These are phyloP conservation scores for Rhizophlyctis rosea DNA, from an alignment of 192 early-diverging fungal species.

Conservation along the genomic window DNA sequence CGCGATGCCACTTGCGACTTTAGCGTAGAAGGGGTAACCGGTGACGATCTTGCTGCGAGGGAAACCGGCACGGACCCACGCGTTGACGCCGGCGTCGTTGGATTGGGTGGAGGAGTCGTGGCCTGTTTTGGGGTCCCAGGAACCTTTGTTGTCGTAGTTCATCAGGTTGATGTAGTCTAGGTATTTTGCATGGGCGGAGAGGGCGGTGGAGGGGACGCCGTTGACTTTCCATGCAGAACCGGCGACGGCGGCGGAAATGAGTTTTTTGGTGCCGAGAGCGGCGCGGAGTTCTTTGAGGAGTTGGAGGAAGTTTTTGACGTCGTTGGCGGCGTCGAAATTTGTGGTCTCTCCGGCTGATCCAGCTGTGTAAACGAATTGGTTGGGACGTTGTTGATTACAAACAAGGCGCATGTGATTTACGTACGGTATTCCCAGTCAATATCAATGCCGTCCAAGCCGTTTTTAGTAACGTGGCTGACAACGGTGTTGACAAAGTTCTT, in stretches of 20 bases:
- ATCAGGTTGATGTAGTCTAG: constrained; percentile 69
- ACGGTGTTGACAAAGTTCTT: no score
- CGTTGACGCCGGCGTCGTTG: constrained; percentile 36
- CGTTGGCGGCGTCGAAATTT: no score
- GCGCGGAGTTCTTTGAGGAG: constrained; percentile 60
- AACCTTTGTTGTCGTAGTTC: constrained; percentile 65
- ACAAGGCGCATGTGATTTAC: constrained; percentile 58
- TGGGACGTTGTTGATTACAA: no score
- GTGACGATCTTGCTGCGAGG: constrained; percentile 54
- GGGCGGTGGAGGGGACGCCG: constrained; percentile 44
- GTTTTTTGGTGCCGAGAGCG: constrained; percentile 48
- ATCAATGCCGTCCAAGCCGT: constrained; percentile 73
- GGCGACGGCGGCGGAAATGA: constrained; percentile 64
- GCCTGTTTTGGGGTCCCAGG: constrained; percentile 58
- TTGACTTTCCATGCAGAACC: no score
- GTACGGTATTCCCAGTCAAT: constrained; percentile 77
- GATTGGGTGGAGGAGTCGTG: constrained; percentile 38
- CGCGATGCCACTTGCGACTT: no score
- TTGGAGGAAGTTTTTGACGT: constrained; percentile 57
- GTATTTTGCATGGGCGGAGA: constrained; percentile 54
- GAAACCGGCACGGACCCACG: constrained; percentile 59
- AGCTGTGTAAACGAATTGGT: no score
- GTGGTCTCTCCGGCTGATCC: no score
- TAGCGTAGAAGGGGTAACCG: constrained; percentile 66
- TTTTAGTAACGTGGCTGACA: no score